phyloP scores from a whole-genome alignment of 768 basidiomycete species.

The Russula lepida region DNA sequence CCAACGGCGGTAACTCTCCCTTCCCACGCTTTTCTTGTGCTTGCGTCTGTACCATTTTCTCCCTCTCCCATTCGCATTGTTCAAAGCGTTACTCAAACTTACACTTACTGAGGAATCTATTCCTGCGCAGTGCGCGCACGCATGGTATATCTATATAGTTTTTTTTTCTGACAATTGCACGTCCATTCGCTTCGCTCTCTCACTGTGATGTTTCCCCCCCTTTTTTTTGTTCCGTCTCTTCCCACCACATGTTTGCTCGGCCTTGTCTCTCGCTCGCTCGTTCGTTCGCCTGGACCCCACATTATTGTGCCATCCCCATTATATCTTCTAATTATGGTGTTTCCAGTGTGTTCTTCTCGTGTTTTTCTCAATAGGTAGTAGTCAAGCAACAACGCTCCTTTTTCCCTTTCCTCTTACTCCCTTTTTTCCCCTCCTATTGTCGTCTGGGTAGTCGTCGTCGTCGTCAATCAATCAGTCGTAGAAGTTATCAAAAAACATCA shows the following conservation, averaged over 20 bases:
- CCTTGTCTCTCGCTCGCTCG: neutral
- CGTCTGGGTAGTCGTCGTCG: neutral
- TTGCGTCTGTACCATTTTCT: neutral
- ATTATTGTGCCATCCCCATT: conserved; percentile 18
- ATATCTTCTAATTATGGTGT: conserved; percentile 19
- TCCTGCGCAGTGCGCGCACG: conserved; percentile 11
- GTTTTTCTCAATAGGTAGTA: conserved; percentile 5
- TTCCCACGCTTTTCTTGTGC: neutral
- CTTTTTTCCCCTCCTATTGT: neutral
- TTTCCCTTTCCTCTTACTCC: neutral
- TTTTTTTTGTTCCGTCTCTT: no score
- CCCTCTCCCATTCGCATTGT: neutral
- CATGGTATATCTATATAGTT: conserved; percentile 16
- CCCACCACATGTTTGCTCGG: neutral
- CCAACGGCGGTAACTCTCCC: neutral
- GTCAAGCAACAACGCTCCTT: conserved; percentile 16
- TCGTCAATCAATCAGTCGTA: neutral
- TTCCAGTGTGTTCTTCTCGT: conserved; percentile 1
- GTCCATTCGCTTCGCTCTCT: conserved; percentile 1
- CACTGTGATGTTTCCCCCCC: neutral
- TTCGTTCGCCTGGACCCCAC: neutral
- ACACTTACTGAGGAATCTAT: conserved; percentile 1
- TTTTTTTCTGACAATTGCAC: conserved; percentile 13
- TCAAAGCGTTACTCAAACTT: neutral
- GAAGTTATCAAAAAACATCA: neutral